Percentiles rank a stretch among this genome's conserved stretches.
Evolutionary conservation across 495 filamentous ascomycete species (phyloP).

Genomic region (Podospora pseudopauciseta): DNA sequence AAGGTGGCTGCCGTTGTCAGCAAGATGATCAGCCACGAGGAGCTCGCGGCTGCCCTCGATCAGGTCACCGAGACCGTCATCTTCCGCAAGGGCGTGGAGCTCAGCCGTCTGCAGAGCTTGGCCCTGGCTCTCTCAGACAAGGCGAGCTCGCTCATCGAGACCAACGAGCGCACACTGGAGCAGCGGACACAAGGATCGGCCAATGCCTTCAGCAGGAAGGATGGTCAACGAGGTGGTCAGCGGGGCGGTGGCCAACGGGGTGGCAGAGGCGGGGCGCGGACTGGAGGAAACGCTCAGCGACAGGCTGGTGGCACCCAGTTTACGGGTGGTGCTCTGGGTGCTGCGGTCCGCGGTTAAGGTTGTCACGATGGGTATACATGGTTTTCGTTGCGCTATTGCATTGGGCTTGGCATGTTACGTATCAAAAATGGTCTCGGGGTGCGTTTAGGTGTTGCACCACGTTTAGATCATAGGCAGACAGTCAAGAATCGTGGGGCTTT

Average conservation of each 20-base stretch:
- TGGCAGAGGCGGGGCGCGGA: constrained; percentile 62
- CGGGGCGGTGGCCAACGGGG: constrained; percentile 62
- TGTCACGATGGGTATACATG: constrained; percentile 18
- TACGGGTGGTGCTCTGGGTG: constrained; percentile 55
- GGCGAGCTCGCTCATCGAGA: constrained; percentile 89
- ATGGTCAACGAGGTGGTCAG: constrained; percentile 71
- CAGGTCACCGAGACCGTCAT: constrained; percentile 97
- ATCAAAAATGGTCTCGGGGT: constrained; percentile 27
- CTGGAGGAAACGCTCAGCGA: constrained; percentile 50
- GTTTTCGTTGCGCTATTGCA: constrained; percentile 32
- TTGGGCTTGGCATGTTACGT: constrained; percentile 34
- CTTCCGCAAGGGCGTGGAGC: constrained; percentile 98
- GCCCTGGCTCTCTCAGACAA: constrained; percentile 94
- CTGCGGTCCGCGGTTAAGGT: constrained; percentile 50
- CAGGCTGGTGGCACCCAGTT: constrained; percentile 58
- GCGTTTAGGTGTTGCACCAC: constrained; percentile 24
- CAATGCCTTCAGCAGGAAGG: constrained; percentile 89
- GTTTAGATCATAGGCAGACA: constrained; percentile 25
- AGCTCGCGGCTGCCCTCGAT: constrained; percentile 91
- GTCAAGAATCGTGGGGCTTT: constrained; percentile 22
- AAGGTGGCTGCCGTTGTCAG: constrained; percentile 93
- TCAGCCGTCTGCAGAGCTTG: constrained; percentile 91
- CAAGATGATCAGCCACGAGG: constrained; percentile 99
- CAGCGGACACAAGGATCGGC: constrained; percentile 92
- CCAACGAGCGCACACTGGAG: constrained; percentile 95